These are phyloP conservation scores for Aspergillus ochraceus DNA, from an alignment of 2,329 filamentous ascomycete species.

Conservation along the genomic window DNA sequence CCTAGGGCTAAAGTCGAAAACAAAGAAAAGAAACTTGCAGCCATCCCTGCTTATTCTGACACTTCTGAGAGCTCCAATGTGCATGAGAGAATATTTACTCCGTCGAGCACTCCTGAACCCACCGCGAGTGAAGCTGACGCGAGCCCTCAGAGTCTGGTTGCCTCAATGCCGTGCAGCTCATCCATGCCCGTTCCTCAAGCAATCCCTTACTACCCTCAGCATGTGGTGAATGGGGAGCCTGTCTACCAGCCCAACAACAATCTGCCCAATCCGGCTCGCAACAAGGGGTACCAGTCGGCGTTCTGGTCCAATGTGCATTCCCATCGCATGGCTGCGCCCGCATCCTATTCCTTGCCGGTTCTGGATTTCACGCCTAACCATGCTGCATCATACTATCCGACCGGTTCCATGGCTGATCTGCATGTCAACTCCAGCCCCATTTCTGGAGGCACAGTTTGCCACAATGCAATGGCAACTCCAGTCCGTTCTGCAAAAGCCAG, in stretches of 20 bases:
- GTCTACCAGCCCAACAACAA: background rate
- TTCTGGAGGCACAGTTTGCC: background rate
- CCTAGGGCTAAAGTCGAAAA: background rate
- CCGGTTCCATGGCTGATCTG: background rate
- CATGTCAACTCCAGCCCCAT: background rate
- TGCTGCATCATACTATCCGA: background rate
- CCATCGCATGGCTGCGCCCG: conserved; percentile 4
- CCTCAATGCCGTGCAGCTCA: background rate
- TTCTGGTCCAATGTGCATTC: background rate
- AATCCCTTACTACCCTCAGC: background rate
- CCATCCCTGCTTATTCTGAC: background rate
- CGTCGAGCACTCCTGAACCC: background rate
- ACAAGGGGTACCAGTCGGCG: background rate
- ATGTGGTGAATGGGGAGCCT: background rate
- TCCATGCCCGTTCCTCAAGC: background rate
- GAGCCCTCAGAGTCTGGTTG: background rate
- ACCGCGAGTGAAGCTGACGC: background rate
- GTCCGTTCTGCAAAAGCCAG: background rate
- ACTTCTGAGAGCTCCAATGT: background rate
- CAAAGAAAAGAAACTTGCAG: background rate
- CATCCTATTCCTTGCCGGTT: conserved; percentile 1
- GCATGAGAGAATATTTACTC: background rate
- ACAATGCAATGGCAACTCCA: background rate
- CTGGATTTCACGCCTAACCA: background rate
- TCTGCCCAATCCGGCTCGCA: background rate